Conservation (phyloP, 2,329 filamentous ascomycete genomes). For the Talaromyces sp. region DNA sequence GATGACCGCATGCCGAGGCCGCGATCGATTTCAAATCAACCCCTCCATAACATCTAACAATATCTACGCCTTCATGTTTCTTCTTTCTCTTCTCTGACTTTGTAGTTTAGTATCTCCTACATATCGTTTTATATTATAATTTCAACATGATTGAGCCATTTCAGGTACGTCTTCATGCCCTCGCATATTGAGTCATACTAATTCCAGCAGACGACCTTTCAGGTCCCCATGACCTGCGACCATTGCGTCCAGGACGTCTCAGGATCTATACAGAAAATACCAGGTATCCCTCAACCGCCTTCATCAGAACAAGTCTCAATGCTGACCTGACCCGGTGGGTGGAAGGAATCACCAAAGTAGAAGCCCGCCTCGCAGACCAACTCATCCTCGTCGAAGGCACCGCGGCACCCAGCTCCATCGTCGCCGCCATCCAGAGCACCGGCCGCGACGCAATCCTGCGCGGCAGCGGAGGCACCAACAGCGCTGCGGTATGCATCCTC, state of each 20-base stretch:
- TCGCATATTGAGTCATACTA: slow-evolving; percentile 19
- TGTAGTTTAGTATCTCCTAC: not conserved
- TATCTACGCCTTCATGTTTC: not conserved
- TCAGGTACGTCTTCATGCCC: slow-evolving; percentile 38
- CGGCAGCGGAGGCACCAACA: slow-evolving; percentile 80
- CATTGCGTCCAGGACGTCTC: slow-evolving; percentile 85
- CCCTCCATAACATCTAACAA: slow-evolving; percentile 10
- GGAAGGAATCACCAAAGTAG: slow-evolving; percentile 74
- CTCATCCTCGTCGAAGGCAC: slow-evolving; percentile 83
- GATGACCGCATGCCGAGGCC: slow-evolving; percentile 21
- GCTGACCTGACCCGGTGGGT: not conserved
- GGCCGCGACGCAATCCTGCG: slow-evolving; percentile 92
- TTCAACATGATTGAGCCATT: slow-evolving; percentile 46
- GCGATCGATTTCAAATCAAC: slow-evolving; percentile 21
- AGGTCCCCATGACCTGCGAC: slow-evolving; percentile 90
- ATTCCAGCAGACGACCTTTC: slow-evolving; percentile 70
- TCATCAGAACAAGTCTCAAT: slow-evolving; percentile 14
- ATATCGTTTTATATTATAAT: slow-evolving; percentile 1
- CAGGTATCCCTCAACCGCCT: slow-evolving; percentile 47
- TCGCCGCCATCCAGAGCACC: slow-evolving; percentile 81
- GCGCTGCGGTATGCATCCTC: slow-evolving; percentile 81
- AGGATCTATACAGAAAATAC: slow-evolving; percentile 70
- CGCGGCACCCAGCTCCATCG: slow-evolving; percentile 84
- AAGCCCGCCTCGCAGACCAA: slow-evolving; percentile 79
- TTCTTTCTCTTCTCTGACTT: not conserved